Conservation (phyloP, 1,284 basidiomycete genomes). For the Ustilago curta region DNA sequence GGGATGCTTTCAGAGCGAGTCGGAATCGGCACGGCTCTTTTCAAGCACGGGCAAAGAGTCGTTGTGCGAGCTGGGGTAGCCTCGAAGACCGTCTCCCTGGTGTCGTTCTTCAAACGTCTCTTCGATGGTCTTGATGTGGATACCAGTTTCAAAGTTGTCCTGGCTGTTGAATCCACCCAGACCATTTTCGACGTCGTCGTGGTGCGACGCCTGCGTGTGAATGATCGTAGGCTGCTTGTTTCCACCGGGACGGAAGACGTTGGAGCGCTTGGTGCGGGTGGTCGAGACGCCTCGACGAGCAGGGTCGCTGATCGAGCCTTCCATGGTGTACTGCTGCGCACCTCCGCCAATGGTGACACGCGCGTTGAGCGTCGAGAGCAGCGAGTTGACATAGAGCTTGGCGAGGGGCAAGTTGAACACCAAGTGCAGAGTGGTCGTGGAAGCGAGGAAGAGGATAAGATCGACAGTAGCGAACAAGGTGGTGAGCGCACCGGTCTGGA, state of each 20-base stretch:
- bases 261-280: conserved; percentile 38
- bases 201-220: conserved; percentile 37
- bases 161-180: conserved; percentile 26
- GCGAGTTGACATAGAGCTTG: conserved; percentile 67
- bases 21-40: conserved; percentile 34
- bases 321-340: conserved; percentile 49
- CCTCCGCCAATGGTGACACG: conserved; percentile 41
- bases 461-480: conserved; percentile 59
- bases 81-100: conserved; percentile 32
- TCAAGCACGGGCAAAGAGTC: conserved; percentile 42
- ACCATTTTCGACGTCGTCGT: conserved; percentile 36
- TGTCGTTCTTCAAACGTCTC: conserved; percentile 59
- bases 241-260: conserved; percentile 43
- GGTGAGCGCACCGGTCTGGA: conserved; percentile 64
- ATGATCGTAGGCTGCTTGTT: conserved; percentile 49
- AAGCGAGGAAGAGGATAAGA: conserved; percentile 59
- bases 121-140: conserved; percentile 61
- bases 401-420: conserved; percentile 65
- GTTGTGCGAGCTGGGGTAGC: conserved; percentile 49
- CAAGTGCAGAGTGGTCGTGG: conserved; percentile 58
- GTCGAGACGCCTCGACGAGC: conserved; percentile 36
- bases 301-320: conserved; percentile 45
- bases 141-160: conserved; percentile 44
- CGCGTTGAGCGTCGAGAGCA: conserved; percentile 65
- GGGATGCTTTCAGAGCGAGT: conserved; percentile 26